Percentiles rank a stretch among this genome's conserved stretches.
Evolutionary conservation across 441 rosid genomes (phyloP).

Genomic region (Sinapis alba): DNA sequence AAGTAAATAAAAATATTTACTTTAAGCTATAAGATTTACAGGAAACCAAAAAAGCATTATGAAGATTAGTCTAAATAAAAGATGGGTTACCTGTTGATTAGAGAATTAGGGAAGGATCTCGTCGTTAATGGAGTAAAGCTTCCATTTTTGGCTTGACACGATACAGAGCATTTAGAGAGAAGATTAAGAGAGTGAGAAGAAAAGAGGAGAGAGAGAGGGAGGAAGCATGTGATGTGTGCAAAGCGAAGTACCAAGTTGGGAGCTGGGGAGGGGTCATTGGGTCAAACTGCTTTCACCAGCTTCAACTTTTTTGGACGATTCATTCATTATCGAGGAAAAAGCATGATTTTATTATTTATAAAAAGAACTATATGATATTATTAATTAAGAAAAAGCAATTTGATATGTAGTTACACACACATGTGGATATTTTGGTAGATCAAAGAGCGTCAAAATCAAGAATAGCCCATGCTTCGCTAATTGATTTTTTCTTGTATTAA

Average conservation of each 20-base stretch:
- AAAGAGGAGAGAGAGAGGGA: not conserved
- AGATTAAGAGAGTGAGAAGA: slow-evolving; percentile 1
- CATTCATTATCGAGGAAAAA: slow-evolving; percentile 16
- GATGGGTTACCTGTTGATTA: slow-evolving; percentile 25
- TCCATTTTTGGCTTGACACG: slow-evolving; percentile 10
- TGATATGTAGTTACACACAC: slow-evolving; percentile 1
- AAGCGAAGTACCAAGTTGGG: slow-evolving; percentile 9
- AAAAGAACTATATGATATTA: not conserved
- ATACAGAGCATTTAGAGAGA: not conserved
- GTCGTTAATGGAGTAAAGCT: slow-evolving; percentile 22
- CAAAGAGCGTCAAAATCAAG: slow-evolving; percentile 19
- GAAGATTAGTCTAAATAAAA: not conserved
- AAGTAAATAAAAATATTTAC: not conserved
- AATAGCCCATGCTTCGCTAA: slow-evolving; percentile 12
- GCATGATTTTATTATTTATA: not conserved
- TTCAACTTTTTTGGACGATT: slow-evolving; percentile 19
- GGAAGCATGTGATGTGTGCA: slow-evolving; percentile 6
- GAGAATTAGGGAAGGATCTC: slow-evolving; percentile 28
- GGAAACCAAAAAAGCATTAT: not conserved
- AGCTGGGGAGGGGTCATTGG: slow-evolving; percentile 15
- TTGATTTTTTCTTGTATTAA: not conserved
- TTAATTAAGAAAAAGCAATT: not conserved
- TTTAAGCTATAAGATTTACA: slow-evolving; percentile 1
- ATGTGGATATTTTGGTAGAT: slow-evolving; percentile 9
- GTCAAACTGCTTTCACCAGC: slow-evolving; percentile 21